Evolutionary conservation across 352 stramenopile genomes (phyloP).

Genomic region (Phytophthora melonis): DNA sequence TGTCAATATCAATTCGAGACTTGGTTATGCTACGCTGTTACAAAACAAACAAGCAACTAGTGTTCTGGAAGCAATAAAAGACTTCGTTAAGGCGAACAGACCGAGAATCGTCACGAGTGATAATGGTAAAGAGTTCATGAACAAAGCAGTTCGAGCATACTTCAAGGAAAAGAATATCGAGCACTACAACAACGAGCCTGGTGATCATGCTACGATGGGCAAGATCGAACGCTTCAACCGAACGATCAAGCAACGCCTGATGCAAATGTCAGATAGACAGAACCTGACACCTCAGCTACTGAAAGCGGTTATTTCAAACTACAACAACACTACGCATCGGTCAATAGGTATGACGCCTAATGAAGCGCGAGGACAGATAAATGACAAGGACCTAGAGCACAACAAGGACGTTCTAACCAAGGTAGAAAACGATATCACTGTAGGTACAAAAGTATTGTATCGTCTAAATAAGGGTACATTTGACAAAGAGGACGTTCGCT

Average conservation of each 20-base stretch:
- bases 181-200: conserved; percentile 35
- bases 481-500: too few species aligned
- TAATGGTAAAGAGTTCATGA: conserved; percentile 34
- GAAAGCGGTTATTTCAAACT: conserved; percentile 21
- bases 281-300: conserved; percentile 9
- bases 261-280: conserved; percentile 10
- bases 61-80: conserved; percentile 16
- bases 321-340: conserved; percentile 22
- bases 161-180: conserved; percentile 24
- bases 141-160: conserved; percentile 8
- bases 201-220: conserved; percentile 32
- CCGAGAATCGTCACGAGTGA: conserved; percentile 26
- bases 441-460: too few species aligned
- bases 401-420: too few species aligned
- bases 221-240: conserved; percentile 41
- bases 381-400: too few species aligned
- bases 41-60: conserved; percentile 15
- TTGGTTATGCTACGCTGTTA: conserved; percentile 30
- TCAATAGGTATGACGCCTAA: conserved; percentile 15
- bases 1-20: conserved; percentile 39
- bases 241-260: conserved; percentile 31
- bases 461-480: too few species aligned
- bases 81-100: conserved; percentile 24
- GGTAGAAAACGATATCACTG: too few species aligned
- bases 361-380: too few species aligned